Conservation (phyloP, 257 asterid species). For the Cynanchum wilfordii region DNA sequence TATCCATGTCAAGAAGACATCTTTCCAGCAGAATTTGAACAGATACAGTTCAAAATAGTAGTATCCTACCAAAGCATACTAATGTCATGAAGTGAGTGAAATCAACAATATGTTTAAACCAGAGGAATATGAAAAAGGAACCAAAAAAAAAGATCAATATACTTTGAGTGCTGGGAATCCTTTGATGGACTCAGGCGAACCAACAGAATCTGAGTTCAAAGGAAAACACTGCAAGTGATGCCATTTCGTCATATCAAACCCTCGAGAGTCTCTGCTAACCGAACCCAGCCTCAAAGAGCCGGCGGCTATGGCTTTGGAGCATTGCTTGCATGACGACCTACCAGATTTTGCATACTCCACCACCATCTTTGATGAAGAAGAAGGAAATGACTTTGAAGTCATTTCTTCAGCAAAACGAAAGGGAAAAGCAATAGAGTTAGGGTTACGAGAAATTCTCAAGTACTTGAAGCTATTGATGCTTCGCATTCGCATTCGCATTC, state of each 20-base stretch:
- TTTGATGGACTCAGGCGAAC: slow-evolving; percentile 45
- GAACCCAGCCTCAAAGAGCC: slow-evolving; percentile 63
- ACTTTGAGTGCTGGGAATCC: slow-evolving; percentile 88
- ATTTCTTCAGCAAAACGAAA: slow-evolving; percentile 17
- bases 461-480: neutral
- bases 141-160: neutral
- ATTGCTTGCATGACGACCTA: slow-evolving; percentile 81
- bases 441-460: neutral
- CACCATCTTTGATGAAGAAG: slow-evolving; percentile 30
- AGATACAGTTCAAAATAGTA: neutral
- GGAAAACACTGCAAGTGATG: slow-evolving; percentile 81
- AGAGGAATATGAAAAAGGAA: neutral
- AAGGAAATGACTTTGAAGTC: slow-evolving; percentile 33
- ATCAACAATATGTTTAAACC: neutral
- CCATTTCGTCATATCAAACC: slow-evolving; percentile 86
- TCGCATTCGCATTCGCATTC: slow-evolving; percentile 1
- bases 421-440: neutral
- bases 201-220: slow-evolving; percentile 28
- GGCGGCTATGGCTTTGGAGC: slow-evolving; percentile 60
- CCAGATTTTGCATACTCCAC: slow-evolving; percentile 91
- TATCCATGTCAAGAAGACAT: neutral
- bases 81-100: neutral
- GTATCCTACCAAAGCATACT: neutral
- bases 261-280: slow-evolving; percentile 67
- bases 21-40: neutral